Evolutionary conservation across 2,329 filamentous ascomycete species (phyloP), one percentile per base, ranked within the genome.

Genomic region (Hirsutella thompsonii): DNA sequence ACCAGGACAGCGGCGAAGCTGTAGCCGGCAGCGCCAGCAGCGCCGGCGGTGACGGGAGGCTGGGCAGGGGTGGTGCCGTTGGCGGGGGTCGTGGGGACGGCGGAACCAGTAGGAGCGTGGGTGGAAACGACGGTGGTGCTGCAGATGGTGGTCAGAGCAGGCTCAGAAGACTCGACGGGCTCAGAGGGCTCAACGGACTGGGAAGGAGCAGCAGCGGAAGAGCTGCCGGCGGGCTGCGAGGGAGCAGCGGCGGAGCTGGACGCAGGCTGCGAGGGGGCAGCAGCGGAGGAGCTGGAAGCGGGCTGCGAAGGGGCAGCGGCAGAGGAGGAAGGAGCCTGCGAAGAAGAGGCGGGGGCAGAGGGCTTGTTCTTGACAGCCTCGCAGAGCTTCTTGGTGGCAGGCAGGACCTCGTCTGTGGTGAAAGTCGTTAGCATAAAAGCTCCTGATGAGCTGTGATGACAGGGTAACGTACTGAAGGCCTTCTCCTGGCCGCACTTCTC

Each of bases 1-100:
- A 48, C 55, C 37, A 56, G 47, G 47, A 61, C 50, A 50, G 55
- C 60, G 18, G 59, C 40, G 39, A 48, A 56, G n/a, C 57, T 56
- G 19, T 57, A 33, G 48, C 56, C 50, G 46, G 47, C 53, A 42
- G 58, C 30, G 39, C 48, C 50, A 40, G 55, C 56, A 40, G 58
- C 60, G 39, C 50, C 58, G 44, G 44, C 54, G 41, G 51, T 51
- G 42, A 51, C 49, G 42, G 41, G 21, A 37, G 43, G 29, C 28
- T 44, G 38, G 38, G 38, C n/a, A 37, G 44, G 37, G 16, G 21
- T 28, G 41, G 48, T 51, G 42, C 42, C 43, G 46, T 50, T 52
- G 40, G 38, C 20, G 30, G 39, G 28, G 32, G 41, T 33, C 20
- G 42, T 41, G 41, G 37, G 32, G 8, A 33, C 38, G 28, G 29